Evolutionary conservation across 1,139 yeast genomes (phyloP), one percentile per base, ranked within the genome.

Genomic region (Yamadazyma atmosphaerica): DNA sequence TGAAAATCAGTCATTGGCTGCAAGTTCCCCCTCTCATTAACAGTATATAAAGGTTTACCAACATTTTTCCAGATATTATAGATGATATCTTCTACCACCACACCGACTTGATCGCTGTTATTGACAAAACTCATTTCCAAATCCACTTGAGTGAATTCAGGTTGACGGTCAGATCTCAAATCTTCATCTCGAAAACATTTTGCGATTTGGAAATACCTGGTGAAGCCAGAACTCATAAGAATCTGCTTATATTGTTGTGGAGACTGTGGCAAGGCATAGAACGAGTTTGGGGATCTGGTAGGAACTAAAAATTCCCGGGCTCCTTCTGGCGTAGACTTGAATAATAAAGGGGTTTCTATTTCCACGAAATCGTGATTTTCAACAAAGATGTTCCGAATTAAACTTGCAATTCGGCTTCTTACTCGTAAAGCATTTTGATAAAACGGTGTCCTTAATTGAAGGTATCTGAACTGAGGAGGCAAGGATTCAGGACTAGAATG

Each of bases 191-290:
- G 74, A 58, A 92, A 92, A 57, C 99, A 92, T 51, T 79, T 82
- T 3, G 98, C 98, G 36, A 94, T 70, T 60, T 92, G 98, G 58
- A 81, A 92, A 61, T 92, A 92, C 35, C 78, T 74, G 38, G 85
- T 75, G 33, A 94, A 79, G 0, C 98, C 99, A 29, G 96, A 83
- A 4, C 97, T 95, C 92, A 92, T 92, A 31, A 92, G 65, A 27
- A 92, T 70, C 61, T 92, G 98, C 56, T 94, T 92, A 55, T 90
- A 92, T 56, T 92, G 98, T 56, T 92, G 99, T 0, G 99, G 99
- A 17, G 96, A 86, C 60, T 92, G 99, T 0, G 98, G 97, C 31
- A 92, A 68, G 0, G 98, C 97, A 58, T 90, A 92, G 59, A 87
- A 86, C 3, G 72, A 65, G 10, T 74, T 69, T 4, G 65, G 60